Percentiles rank a stretch among this genome's conserved stretches.
Conservation (phyloP, 2,329 filamentous ascomycete genomes). For the Huntiella moniliformis region DNA sequence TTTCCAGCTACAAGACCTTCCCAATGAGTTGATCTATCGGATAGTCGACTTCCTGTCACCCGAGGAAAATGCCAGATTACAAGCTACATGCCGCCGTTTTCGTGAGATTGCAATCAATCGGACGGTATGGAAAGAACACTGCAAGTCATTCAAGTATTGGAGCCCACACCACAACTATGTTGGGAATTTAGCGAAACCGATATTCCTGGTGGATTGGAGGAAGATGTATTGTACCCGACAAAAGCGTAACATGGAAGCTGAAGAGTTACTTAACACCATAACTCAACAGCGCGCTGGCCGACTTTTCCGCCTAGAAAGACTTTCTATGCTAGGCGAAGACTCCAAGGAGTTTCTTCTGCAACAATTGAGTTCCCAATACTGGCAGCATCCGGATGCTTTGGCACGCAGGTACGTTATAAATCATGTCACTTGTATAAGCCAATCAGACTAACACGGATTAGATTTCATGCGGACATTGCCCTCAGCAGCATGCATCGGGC, state of each 20-base stretch:
- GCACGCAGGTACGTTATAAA: slow-evolving; percentile 40
- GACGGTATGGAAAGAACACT: slow-evolving; percentile 63
- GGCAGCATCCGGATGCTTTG: slow-evolving; percentile 48
- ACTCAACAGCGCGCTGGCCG: slow-evolving; percentile 52
- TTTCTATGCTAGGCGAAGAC: slow-evolving; percentile 63
- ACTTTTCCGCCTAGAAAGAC: slow-evolving; percentile 47
- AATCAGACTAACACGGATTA: slow-evolving; percentile 2
- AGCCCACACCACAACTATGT: slow-evolving; percentile 41
- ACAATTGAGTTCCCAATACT: slow-evolving; percentile 40
- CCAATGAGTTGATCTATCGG: slow-evolving; percentile 69
- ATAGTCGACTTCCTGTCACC: slow-evolving; percentile 49
- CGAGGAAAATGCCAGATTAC: slow-evolving; percentile 24
- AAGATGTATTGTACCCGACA: slow-evolving; percentile 40
- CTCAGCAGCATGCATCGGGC: slow-evolving; percentile 51
- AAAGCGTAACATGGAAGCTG: slow-evolving; percentile 31
- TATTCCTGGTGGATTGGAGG: slow-evolving; percentile 55
- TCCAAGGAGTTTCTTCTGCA: slow-evolving; percentile 66
- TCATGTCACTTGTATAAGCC: background rate
- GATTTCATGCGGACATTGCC: slow-evolving; percentile 9
- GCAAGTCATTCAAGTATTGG: slow-evolving; percentile 59
- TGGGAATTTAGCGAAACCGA: slow-evolving; percentile 32
- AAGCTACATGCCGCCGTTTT: slow-evolving; percentile 16
- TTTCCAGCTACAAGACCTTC: slow-evolving; percentile 25
- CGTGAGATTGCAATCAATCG: slow-evolving; percentile 33
- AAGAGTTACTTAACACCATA: slow-evolving; percentile 44